Conservation (phyloP, 164 flowering plant species). For the Saururus chinensis region DNA sequence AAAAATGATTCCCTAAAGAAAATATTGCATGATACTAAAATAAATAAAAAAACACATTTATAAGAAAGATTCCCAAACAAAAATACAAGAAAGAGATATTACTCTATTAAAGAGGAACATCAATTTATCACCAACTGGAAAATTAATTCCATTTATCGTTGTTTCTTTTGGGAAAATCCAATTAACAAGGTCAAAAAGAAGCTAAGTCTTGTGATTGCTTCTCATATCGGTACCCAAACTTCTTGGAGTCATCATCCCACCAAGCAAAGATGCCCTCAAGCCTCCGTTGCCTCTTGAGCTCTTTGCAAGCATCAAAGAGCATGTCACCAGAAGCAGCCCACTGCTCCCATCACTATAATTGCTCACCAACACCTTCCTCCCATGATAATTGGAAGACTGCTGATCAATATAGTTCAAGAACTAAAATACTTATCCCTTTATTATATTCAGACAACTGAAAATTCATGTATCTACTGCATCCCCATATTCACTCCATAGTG, state of each 20-base stretch:
- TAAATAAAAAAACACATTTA: too few species aligned
- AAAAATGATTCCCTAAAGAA: too few species aligned
- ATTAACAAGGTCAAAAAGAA: too few species aligned
- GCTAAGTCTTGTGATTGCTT: slow-evolving; percentile 33
- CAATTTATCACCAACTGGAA: too few species aligned
- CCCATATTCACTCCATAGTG: slow-evolving; percentile 34
- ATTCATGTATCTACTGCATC: slow-evolving; percentile 39
- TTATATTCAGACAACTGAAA: slow-evolving; percentile 50
- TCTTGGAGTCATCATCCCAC: slow-evolving; percentile 52
- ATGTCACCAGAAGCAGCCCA: slow-evolving; percentile 29
- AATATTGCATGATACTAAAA: too few species aligned
- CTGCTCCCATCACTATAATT: slow-evolving; percentile 29
- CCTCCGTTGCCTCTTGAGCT: slow-evolving; percentile 20
- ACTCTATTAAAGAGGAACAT: too few species aligned
- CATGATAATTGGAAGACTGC: slow-evolving; percentile 27
- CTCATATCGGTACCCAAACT: slow-evolving; percentile 27
- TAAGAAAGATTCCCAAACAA: too few species aligned
- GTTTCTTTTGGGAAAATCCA: too few species aligned
- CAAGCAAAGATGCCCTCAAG: slow-evolving; percentile 45
- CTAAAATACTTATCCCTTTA: slow-evolving; percentile 31
- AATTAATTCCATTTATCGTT: too few species aligned
- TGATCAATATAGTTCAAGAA: slow-evolving; percentile 20
- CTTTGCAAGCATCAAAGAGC: slow-evolving; percentile 38
- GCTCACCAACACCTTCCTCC: slow-evolving; percentile 38
- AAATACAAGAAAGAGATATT: too few species aligned